These are phyloP conservation scores for Middelhovenomyces tepae DNA, from an alignment of 805 yeast species.

Conservation along the genomic window DNA sequence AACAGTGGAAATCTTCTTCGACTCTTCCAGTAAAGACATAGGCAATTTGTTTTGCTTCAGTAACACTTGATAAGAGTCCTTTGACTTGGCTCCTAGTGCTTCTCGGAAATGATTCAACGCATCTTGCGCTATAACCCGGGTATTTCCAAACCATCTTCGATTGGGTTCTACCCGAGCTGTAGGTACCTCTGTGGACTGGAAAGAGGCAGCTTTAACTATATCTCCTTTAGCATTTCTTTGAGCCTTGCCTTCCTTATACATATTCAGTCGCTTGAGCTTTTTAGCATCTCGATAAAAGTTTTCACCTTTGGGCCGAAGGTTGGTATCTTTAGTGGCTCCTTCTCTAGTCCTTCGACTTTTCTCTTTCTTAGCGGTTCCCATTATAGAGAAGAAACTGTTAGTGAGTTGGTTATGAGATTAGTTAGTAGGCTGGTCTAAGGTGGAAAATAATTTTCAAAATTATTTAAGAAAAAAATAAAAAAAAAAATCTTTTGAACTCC, in stretches of 20 bases:
- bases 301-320: slow-evolving; percentile 90
- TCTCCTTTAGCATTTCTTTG: slow-evolving; percentile 83
- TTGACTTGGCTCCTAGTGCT: slow-evolving; percentile 78
- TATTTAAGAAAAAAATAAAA: no score
- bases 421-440: no score
- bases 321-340: slow-evolving; percentile 77
- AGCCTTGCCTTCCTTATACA: slow-evolving; percentile 91
- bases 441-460: no score
- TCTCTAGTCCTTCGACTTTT: slow-evolving; percentile 78
- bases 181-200: slow-evolving; percentile 83
- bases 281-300: slow-evolving; percentile 90
- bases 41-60: slow-evolving; percentile 87
- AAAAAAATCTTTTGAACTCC: no score
- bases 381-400: slow-evolving; percentile 30
- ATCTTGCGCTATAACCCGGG: slow-evolving; percentile 95
- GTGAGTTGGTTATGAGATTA: no score
- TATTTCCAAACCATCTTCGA: slow-evolving; percentile 95
- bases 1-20: slow-evolving; percentile 65
- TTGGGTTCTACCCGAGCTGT: slow-evolving; percentile 92
- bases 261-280: slow-evolving; percentile 77
- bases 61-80: slow-evolving; percentile 78
- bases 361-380: slow-evolving; percentile 95
- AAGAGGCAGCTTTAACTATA: slow-evolving; percentile 72
- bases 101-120: slow-evolving; percentile 90
- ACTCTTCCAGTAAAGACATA: slow-evolving; percentile 88